Conservation (phyloP, 495 filamentous ascomycete genomes). For the Trypethelium eluteriae region DNA sequence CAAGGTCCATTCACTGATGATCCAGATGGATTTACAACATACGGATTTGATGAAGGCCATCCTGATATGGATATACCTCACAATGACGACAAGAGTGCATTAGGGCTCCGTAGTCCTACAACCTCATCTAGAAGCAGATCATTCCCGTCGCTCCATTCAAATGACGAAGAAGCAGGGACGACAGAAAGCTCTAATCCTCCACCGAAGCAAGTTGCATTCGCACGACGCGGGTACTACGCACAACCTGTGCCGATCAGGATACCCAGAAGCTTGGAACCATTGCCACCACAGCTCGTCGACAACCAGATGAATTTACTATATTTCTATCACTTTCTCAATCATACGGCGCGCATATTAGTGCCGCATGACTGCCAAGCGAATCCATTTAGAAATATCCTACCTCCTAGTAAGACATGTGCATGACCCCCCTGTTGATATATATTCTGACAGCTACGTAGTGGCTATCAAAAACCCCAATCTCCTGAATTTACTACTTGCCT, state of each 20-base stretch:
- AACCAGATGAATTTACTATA: conserved; percentile 75
- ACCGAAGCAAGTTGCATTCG: conserved; percentile 43
- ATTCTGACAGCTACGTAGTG: conserved; percentile 43
- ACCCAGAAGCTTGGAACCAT: conserved; percentile 55
- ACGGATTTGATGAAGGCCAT: conserved; percentile 62
- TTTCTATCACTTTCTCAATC: conserved; percentile 72
- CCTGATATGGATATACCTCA: conserved; percentile 59
- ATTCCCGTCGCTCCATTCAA: conserved; percentile 30
- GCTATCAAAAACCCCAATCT: conserved; percentile 60
- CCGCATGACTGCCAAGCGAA: conserved; percentile 70
- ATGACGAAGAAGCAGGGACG: conserved; percentile 28
- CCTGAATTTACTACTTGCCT: conserved; percentile 70
- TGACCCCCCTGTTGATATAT: neutral
- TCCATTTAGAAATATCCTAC: conserved; percentile 63
- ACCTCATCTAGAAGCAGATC: conserved; percentile 22
- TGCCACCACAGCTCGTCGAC: conserved; percentile 48
- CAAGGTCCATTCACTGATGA: conserved; percentile 19
- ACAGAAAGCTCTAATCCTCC: conserved; percentile 19
- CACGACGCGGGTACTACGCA: conserved; percentile 59
- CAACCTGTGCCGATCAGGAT: conserved; percentile 61
- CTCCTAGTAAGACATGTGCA: conserved; percentile 48
- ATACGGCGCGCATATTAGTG: conserved; percentile 67
- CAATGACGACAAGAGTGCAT: conserved; percentile 56
- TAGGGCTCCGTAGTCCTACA: conserved; percentile 43
- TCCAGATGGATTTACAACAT: conserved; percentile 30